Evolutionary conservation across 768 basidiomycete genomes (phyloP).

Genomic region (Kwoniella sp.): DNA sequence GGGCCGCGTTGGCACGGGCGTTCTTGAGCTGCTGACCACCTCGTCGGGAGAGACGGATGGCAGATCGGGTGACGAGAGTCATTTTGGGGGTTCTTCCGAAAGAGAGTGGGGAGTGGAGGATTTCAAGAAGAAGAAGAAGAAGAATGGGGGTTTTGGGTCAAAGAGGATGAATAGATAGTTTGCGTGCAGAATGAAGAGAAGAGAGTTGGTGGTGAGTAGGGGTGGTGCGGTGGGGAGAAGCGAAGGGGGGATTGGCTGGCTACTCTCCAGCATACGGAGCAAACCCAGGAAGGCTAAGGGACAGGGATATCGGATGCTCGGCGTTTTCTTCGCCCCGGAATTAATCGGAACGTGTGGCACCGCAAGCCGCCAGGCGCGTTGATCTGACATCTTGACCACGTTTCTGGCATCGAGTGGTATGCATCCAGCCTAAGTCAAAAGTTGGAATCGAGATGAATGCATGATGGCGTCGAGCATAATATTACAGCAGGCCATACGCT

Average conservation of each 20-base stretch:
- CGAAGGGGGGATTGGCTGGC: constrained; percentile 10
- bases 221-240: constrained; percentile 13
- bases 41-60: constrained; percentile 54
- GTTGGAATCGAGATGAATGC: neutral
- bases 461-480: too few species aligned
- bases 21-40: constrained; percentile 47
- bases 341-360: constrained; percentile 6
- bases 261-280: constrained; percentile 5
- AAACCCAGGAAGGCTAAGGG: constrained; percentile 10
- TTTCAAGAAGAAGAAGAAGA: constrained; percentile 14
- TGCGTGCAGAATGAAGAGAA: constrained; percentile 17
- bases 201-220: constrained; percentile 23
- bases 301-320: constrained; percentile 12
- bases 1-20: constrained; percentile 52
- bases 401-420: neutral
- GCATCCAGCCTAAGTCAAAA: neutral
- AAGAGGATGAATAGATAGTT: constrained; percentile 7
- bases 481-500: too few species aligned
- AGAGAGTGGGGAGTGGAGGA: constrained; percentile 13
- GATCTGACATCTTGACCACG: constrained; percentile 1
- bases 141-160: neutral
- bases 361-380: neutral
- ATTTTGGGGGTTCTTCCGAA: constrained; percentile 31
- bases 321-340: constrained; percentile 2
- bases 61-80: constrained; percentile 56